Evolutionary conservation across 1,139 yeast species (phyloP).

Genomic region (Kodamaea sp.): DNA sequence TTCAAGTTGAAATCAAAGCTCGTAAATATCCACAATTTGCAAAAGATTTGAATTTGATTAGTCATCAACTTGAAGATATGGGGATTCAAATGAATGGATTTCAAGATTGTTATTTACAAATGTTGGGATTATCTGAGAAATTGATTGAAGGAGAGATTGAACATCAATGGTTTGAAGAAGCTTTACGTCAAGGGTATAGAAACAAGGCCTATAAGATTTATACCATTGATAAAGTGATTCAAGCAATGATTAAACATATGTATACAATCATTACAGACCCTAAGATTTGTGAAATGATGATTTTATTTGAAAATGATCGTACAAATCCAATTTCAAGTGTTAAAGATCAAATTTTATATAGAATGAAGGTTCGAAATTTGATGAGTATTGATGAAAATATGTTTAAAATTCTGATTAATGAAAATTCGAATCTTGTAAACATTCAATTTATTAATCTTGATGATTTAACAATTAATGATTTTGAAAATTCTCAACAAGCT

Average conservation of each 20-base stretch:
- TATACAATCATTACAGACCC: conserved; percentile 75
- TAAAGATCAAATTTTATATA: conserved; percentile 83
- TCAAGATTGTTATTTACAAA: conserved; percentile 72
- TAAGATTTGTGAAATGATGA: conserved; percentile 78
- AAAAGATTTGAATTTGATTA: conserved; percentile 75
- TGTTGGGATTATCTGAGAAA: conserved; percentile 66
- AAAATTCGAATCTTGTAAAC: conserved; percentile 48
- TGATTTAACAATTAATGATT: conserved; percentile 80
- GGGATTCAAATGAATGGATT: conserved; percentile 70
- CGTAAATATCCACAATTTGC: conserved; percentile 80
- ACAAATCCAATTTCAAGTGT: conserved; percentile 61
- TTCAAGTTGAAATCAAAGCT: conserved; percentile 64
- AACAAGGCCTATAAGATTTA: conserved; percentile 90
- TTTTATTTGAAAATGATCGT: conserved; percentile 80
- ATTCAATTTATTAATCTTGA: conserved; percentile 85
- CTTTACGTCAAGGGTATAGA: conserved; percentile 90
- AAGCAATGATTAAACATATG: conserved; percentile 84
- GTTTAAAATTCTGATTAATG: conserved; percentile 80
- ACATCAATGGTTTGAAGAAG: conserved; percentile 94
- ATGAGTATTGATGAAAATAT: conserved; percentile 85
- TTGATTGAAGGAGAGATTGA: conserved; percentile 89
- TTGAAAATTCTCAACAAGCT: conserved; percentile 68
- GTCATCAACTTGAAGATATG: conserved; percentile 77
- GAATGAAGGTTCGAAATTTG: conserved; percentile 80
- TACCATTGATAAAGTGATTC: conserved; percentile 90